Evolutionary conservation across 2,329 filamentous ascomycete species (phyloP).

Genomic region (Metarhizium humberi): DNA sequence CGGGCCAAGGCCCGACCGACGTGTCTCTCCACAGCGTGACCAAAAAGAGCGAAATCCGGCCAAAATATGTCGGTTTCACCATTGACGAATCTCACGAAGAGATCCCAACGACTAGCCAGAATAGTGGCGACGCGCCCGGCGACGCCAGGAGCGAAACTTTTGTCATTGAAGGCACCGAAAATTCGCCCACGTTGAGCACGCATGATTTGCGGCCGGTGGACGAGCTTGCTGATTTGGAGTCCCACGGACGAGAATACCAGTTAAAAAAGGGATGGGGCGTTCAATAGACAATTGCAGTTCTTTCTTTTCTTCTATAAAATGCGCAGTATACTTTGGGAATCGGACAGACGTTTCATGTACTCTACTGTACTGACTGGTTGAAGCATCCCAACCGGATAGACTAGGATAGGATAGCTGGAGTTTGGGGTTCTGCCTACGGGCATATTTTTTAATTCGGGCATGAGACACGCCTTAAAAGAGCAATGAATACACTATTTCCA

Average conservation of each 20-base stretch:
- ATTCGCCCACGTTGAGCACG: constrained; percentile 14
- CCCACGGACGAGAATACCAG: constrained; percentile 12
- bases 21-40: constrained; percentile 22
- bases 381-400: background rate
- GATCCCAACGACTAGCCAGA: background rate
- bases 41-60: background rate
- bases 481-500: background rate
- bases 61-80: constrained; percentile 9
- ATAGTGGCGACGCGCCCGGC: constrained; percentile 7
- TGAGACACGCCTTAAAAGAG: background rate
- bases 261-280: constrained; percentile 14
- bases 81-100: constrained; percentile 10
- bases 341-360: constrained; percentile 1
- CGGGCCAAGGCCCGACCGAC: constrained; percentile 26
- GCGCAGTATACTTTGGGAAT: background rate
- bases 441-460: background rate
- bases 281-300: background rate
- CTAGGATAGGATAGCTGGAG: background rate
- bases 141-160: constrained; percentile 25
- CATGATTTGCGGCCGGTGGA: constrained; percentile 16
- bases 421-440: background rate
- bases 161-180: constrained; percentile 23
- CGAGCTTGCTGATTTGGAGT: constrained; percentile 21
- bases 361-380: background rate
- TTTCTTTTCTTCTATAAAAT: background rate